Evolutionary conservation across 345 rosid species (phyloP).

Genomic region (Citrus hindsii): DNA sequence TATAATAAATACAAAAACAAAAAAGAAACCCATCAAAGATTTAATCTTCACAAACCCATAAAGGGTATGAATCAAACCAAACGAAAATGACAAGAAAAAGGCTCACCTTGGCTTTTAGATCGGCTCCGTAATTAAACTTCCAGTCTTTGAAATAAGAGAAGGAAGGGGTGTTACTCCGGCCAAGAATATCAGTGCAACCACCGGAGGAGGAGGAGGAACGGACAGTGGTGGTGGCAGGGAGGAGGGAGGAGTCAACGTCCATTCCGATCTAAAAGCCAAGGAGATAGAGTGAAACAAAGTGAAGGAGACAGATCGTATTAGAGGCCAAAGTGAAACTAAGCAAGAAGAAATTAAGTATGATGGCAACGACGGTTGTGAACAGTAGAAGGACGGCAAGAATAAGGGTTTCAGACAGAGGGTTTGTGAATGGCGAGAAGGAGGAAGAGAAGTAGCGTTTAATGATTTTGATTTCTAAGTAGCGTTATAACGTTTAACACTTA

Average conservation of each 20-base stretch:
- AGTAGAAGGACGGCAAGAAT: too few species aligned
- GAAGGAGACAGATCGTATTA: too few species aligned
- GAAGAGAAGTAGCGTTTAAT: too few species aligned
- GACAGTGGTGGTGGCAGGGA: not conserved
- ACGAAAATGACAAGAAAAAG: not conserved
- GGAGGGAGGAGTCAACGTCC: slow-evolving; percentile 27
- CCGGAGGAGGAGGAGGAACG: slow-evolving; percentile 22
- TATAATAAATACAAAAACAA: not conserved
- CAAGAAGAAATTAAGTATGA: too few species aligned
- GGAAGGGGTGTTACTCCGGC: slow-evolving; percentile 47
- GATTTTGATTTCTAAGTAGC: too few species aligned
- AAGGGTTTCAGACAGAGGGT: too few species aligned
- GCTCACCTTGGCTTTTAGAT: slow-evolving; percentile 76
- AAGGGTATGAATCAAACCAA: not conserved
- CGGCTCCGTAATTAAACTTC: slow-evolving; percentile 54
- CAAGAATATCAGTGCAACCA: slow-evolving; percentile 54
- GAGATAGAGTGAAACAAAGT: slow-evolving; percentile 28
- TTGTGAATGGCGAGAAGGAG: too few species aligned
- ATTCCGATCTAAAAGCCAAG: slow-evolving; percentile 18
- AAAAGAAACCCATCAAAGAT: not conserved
- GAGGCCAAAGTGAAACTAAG: too few species aligned
- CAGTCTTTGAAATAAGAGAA: slow-evolving; percentile 70
- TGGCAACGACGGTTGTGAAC: too few species aligned
- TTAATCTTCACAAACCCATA: not conserved
- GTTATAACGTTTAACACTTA: too few species aligned